Evolutionary conservation across 2,329 filamentous ascomycete species (phyloP), one percentile per base, ranked within the genome.

Genomic region (Colletotrichum lindemuthianum): DNA sequence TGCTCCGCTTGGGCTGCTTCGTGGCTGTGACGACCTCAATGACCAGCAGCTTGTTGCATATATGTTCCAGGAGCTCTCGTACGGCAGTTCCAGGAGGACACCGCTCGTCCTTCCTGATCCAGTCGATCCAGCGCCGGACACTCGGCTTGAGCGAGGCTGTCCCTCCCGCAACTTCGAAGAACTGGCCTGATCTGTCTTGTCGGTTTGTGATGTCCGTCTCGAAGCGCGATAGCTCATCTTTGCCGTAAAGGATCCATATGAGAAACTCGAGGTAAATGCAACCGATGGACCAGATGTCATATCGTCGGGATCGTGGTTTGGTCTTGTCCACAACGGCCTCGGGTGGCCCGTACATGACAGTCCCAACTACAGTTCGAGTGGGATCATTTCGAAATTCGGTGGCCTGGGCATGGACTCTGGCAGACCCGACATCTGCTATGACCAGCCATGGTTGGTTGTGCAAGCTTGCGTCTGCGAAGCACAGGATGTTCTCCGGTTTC

Each of bases 271-370:
- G 59, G 0, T 69, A 67, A 7, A 76, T 70, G 33, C 72, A 75
- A 0, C 74, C 74, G 51, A 76, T 67, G 0, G 73, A 74, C 74
- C 74, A 76, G 4, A 70, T 66, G 7, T 76, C 74, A 11, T 73
- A 76, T 0, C 61, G 61, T 0, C 72, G 67, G 0, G 73, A 73
- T 4, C 67, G 50, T 1, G 66, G 52, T n/a, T 51, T 11, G 8
- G 9, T 4, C 33, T 51, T 12, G 11, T 15, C 3, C 1, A 63
- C 12, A 2, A 53, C 15, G 13, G 56, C 49, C 34, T 63, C 60
- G 2, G 60, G 60, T 34, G 60, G 60, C 34, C 44, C 53, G 40
- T 63, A 63, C 47, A 44, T 50, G 6, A 40, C 41, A 2, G 60
- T 63, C 8, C 45, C 48, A 4, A 15, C 15, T 8, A 41, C 1